phyloP scores from a whole-genome alignment of 306 rosid species.

The Hippophae tibetana region DNA sequence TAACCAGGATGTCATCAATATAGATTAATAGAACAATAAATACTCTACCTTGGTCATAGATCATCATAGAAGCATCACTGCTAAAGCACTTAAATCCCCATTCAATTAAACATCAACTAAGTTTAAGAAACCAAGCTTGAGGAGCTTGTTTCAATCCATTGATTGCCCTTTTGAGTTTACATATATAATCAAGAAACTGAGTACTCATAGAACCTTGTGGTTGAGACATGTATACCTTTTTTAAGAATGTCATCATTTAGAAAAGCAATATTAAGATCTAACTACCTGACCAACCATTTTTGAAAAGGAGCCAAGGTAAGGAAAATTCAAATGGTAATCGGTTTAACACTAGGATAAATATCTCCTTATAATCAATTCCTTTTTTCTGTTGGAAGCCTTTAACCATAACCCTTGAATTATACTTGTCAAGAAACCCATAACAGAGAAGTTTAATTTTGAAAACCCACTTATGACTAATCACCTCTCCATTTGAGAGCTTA shows the following conservation, averaged over 20 bases:
- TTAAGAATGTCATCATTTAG: not conserved
- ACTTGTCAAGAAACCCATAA: not conserved
- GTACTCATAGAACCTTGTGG: not conserved
- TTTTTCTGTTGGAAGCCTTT: not conserved
- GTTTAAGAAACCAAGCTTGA: not conserved
- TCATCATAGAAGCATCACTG: not conserved
- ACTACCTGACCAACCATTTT: not conserved
- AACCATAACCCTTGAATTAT: not conserved
- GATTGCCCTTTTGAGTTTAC: no score
- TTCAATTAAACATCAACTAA: no score
- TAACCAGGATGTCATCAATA: no score
- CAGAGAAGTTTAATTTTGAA: no score
- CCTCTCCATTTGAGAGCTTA: no score
- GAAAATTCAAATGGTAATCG: not conserved
- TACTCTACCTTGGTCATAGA: no score
- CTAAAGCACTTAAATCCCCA: not conserved
- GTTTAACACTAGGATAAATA: not conserved
- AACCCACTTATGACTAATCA: not conserved
- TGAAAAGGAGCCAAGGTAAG: not conserved
- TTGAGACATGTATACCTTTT: not conserved
- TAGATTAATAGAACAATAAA: no score
- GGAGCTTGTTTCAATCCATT: not conserved
- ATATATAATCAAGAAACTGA: not conserved
- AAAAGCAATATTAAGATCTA: not conserved
- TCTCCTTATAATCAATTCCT: not conserved